A percentile compares a stretch with the other conserved stretches of the same genome.
Conservation (phyloP, 78 protist species). For the Chrysochromulina tobinii region DNA sequence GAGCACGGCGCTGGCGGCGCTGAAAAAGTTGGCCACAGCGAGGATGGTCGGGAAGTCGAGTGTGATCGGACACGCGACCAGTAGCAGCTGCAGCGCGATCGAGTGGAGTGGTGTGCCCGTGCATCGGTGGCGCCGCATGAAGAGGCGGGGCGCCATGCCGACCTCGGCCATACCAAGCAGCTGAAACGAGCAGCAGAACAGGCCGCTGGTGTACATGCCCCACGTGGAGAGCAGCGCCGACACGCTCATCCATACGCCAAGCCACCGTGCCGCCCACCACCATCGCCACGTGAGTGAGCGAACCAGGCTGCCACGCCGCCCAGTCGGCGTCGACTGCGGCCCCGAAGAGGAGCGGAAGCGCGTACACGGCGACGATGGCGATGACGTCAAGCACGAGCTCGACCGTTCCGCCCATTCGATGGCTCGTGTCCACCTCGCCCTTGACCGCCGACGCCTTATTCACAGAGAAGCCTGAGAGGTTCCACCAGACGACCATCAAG, state of each 20-base stretch:
- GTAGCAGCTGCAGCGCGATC: neutral
- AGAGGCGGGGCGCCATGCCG: slow-evolving; percentile 7
- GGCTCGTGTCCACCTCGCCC: too few species aligned
- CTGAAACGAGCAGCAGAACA: neutral
- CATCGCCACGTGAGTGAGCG: neutral
- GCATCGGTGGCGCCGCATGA: neutral
- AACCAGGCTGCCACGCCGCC: neutral
- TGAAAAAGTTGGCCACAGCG: neutral
- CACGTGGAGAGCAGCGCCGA: neutral
- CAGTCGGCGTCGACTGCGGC: neutral
- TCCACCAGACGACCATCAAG: too few species aligned
- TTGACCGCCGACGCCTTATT: too few species aligned
- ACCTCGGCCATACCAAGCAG: slow-evolving; percentile 30
- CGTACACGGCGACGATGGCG: neutral
- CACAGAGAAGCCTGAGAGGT: too few species aligned
- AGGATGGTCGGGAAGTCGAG: slow-evolving; percentile 9
- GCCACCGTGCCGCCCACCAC: slow-evolving; percentile 18
- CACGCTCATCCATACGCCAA: neutral
- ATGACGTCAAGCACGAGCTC: neutral
- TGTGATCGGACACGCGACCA: neutral
- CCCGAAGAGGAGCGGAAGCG: neutral
- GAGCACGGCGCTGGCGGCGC: neutral
- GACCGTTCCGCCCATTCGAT: too few species aligned
- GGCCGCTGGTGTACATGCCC: slow-evolving; percentile 13
- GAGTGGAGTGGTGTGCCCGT: neutral